Conservation (phyloP, 2,329 filamentous ascomycete genomes). For the Monilinia fructigena region DNA sequence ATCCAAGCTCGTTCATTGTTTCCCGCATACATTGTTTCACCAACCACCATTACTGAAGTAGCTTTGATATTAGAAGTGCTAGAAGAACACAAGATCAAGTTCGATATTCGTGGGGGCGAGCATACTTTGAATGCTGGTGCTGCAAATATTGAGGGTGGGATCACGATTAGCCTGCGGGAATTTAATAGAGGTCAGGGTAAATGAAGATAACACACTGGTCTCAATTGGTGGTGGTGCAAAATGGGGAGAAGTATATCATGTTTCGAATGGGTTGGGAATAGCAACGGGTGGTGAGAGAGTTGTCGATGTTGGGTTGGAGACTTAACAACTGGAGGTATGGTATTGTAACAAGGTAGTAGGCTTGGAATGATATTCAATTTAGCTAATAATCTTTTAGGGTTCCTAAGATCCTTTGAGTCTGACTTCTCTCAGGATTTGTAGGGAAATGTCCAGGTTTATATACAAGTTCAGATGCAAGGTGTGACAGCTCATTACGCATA, state of each 20-base stretch:
- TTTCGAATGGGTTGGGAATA: constrained; percentile 38
- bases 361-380: too few relatives aligned
- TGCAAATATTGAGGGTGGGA: constrained; percentile 50
- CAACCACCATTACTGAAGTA: constrained; percentile 26
- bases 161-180: constrained; percentile 49
- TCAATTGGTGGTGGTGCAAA: constrained; percentile 42
- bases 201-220: constrained; percentile 35
- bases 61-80: constrained; percentile 27
- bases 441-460: too few relatives aligned
- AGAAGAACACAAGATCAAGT: constrained; percentile 26
- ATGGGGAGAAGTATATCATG: constrained; percentile 44
- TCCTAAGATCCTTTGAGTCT: too few relatives aligned
- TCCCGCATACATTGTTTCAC: constrained; percentile 30
- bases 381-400: too few relatives aligned
- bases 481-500: too few relatives aligned
- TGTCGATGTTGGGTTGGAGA: constrained; percentile 29
- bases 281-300: constrained; percentile 42
- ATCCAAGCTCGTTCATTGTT: constrained; percentile 23
- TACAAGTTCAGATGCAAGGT: too few relatives aligned
- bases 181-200: constrained; percentile 34
- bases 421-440: too few relatives aligned
- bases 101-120: constrained; percentile 33
- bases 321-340: constrained; percentile 28
- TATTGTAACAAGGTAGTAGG: too few relatives aligned
- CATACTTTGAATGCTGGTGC: constrained; percentile 43